Base-by-base conservation (phyloP, 225 moss, liverwort and hornwort genomes). In the Pseudisothecium myosuroides region DNA sequence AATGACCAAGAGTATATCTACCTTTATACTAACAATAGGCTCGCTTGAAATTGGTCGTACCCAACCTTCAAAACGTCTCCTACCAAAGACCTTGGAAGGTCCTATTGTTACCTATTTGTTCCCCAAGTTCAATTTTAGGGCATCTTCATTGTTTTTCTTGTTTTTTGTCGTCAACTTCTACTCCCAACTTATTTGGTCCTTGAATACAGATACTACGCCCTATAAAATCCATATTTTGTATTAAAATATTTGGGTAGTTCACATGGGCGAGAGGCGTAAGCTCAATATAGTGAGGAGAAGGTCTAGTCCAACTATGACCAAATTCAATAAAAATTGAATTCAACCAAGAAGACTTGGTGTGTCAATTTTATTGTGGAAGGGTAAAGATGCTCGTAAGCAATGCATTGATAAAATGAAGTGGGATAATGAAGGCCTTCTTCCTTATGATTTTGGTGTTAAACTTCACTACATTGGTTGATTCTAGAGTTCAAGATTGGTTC, bases 291-390 rank as follows among this genome's bases (percentile, higher is more conserved):
- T 55, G 18, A 49, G 1, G 16, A 19, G 45, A 45, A 8, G 45
- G 0, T 24, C 1, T 41, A 22, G 12, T 1, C 8, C 1, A n/a
- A 1, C 7, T 14, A 3, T 0, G 3, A 2, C 4, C 11, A 72
- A 43, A 43, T 41, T 43, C 15, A 27, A 43, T 1, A 43, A 72
- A 72, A 72, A 27, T 27, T 72, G 6, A 43, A 2, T 5, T 1
- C 2, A 2, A 1, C 2, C 11, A 67, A 21, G 7, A 67, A 67
- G 12, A 68, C 7, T 68, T n/a, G 12, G 21, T 37, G 4, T 43
- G 2, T 69, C 1, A 24, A 41, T 69, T 14, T 41, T 69, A 71
- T 26, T 4, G 1, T 26, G 0, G 27, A 43, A 72, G 1, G 16
- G 0, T 43, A 15, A 15, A 43, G 16, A 72, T 72, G 43, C 15